Conservation (phyloP, 106 monocot genomes). For the Dendrobium huoshanense region DNA sequence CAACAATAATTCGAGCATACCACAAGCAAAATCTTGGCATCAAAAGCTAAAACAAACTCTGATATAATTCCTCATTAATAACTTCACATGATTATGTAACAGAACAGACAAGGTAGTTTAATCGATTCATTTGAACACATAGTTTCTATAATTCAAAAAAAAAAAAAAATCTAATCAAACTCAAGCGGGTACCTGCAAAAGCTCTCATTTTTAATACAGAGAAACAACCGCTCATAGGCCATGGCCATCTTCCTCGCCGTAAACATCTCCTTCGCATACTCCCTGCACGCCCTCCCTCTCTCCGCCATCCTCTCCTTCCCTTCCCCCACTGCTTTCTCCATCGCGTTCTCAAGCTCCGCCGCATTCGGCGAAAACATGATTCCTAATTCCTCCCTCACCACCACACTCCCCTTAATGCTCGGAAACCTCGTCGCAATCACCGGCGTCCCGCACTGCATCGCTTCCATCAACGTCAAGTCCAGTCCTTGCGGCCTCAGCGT, state of each 20-base stretch:
- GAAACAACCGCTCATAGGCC: slow-evolving; percentile 77
- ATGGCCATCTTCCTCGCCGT: slow-evolving; percentile 79
- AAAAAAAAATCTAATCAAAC: slow-evolving; percentile 7
- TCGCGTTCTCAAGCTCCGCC: slow-evolving; percentile 38
- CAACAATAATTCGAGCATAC: no score
- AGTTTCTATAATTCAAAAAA: background rate
- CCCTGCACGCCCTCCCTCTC: slow-evolving; percentile 54
- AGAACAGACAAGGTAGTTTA: no score
- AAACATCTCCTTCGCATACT: slow-evolving; percentile 71
- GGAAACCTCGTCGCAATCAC: slow-evolving; percentile 82
- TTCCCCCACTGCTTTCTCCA: slow-evolving; percentile 64
- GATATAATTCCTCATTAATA: no score
- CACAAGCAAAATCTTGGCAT: no score
- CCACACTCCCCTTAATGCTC: slow-evolving; percentile 80
- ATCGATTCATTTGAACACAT: no score
- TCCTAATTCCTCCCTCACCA: slow-evolving; percentile 80
- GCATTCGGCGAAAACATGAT: slow-evolving; percentile 81
- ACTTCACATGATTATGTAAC: no score
- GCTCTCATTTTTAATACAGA: slow-evolving; percentile 14
- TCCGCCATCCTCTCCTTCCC: slow-evolving; percentile 42
- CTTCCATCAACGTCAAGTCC: slow-evolving; percentile 95
- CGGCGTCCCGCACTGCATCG: slow-evolving; percentile 92
- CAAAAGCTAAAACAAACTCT: no score
- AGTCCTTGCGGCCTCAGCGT: slow-evolving; percentile 92
- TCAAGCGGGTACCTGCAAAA: slow-evolving; percentile 15